A percentile compares a stretch with the other conserved stretches of the same genome.
These are phyloP conservation scores for Diaporthe ampelina DNA, from an alignment of 2,329 filamentous ascomycete species.

Conservation along the genomic window DNA sequence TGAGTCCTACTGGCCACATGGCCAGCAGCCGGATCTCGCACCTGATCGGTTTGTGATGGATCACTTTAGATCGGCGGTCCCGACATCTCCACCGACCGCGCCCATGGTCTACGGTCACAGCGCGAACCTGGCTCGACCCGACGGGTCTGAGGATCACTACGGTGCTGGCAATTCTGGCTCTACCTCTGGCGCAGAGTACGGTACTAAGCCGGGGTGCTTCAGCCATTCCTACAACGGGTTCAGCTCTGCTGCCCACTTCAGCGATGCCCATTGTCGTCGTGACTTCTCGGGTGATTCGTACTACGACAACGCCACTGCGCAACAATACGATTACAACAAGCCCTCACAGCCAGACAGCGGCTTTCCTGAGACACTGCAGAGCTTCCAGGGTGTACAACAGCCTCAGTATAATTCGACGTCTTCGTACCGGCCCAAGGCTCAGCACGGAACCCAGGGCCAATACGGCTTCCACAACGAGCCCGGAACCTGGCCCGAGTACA, in stretches of 20 bases:
- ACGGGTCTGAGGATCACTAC: background rate
- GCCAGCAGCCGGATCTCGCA: background rate
- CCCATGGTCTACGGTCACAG: constrained; percentile 17
- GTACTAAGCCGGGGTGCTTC: background rate
- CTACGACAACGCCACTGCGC: background rate
- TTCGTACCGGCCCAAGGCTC: background rate
- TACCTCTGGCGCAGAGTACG: constrained; percentile 1
- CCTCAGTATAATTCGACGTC: background rate
- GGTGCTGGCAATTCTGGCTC: background rate
- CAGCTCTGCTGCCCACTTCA: constrained; percentile 35
- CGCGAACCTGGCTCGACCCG: background rate
- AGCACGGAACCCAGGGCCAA: background rate
- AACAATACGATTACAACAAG: background rate
- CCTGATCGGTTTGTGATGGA: background rate
- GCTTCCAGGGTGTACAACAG: background rate
- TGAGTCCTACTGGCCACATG: background rate
- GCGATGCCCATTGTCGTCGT: constrained; percentile 34
- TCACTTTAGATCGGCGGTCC: background rate
- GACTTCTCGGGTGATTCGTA: constrained; percentile 34
- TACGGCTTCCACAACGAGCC: background rate
- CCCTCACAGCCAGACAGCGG: background rate
- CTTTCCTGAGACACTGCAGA: background rate
- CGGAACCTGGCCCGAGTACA: background rate
- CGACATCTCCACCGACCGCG: background rate
- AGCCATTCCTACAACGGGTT: background rate